Base-by-base conservation (phyloP, 345 rosid genomes). In the Gossypium australe region DNA sequence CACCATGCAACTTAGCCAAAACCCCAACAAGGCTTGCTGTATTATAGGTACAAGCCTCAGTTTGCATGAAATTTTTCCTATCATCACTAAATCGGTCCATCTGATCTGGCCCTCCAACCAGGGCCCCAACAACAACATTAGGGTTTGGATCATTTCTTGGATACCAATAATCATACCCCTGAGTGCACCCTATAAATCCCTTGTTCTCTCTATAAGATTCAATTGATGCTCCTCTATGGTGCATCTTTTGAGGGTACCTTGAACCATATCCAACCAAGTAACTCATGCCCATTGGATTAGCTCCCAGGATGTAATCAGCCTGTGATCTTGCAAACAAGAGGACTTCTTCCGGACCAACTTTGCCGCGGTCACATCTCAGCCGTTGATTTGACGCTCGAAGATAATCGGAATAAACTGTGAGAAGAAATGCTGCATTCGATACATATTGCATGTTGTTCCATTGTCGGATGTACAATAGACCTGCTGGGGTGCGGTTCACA, bases 361-460 rank as follows among this genome's bases (percentile, higher is more conserved):
- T 7, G 4, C 77, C 85, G 0, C 4, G 72, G 18, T 74, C 78
- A 60, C 90, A 86, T 25, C 51, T 41, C 22, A 88, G 82, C 75
- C 47, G 73, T 68, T 67, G 86, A 34, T 75, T 65, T 12, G 83
- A 58, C 13, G 75, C 67, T 29, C 1, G 80, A 4, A 90, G 89
- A 73, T 75, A 65, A 63, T 85, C 92, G 1, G 88, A 80, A 82
- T 88, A 90, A 53, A 77, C 18, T 0, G 85, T 70, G 62, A 88
- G 89, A 14, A 90, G 85, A 76, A 84, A 86, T 0, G 88, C 79
- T 1, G 92, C 85, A 0, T 82, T 73, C 43, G 92, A 81, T 43
- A 79, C 88, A 64, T 87, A 86, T 75, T 89, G 92, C 84, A 89
- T 85, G 83, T 89, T 89, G 83, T 89, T 89, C 94, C 94, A 89